Evolutionary conservation across 768 basidiomycete genomes (phyloP).

Genomic region (Amanita subjunquillea): DNA sequence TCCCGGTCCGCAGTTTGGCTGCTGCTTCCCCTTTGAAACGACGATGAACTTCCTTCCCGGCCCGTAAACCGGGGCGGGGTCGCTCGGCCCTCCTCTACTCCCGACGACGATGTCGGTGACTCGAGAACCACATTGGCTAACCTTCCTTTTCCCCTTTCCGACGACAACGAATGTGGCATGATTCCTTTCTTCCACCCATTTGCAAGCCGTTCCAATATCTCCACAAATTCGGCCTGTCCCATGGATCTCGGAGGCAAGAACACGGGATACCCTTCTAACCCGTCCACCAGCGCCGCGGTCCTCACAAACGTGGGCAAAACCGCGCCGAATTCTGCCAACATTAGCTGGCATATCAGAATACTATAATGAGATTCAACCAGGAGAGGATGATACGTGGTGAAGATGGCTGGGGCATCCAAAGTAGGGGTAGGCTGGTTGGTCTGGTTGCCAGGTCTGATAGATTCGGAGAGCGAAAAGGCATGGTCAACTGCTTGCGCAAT

Average conservation of each 20-base stretch:
- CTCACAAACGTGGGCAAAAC: constrained; percentile 57
- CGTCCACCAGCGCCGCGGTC: constrained; percentile 62
- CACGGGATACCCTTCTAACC: constrained; percentile 81
- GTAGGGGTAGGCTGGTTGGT: constrained; percentile 18
- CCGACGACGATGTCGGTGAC: constrained; percentile 17
- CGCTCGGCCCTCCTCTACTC: constrained; percentile 4
- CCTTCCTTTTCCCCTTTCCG: constrained; percentile 26
- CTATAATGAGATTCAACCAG: constrained; percentile 83
- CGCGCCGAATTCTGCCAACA: constrained; percentile 65
- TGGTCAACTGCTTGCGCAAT: constrained; percentile 48
- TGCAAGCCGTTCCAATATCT: constrained; percentile 74
- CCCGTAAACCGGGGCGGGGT: constrained; percentile 13
- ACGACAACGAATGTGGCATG: constrained; percentile 41
- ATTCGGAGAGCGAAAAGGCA: constrained; percentile 62
- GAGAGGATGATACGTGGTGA: constrained; percentile 86
- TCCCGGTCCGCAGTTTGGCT: background rate
- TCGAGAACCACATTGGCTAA: constrained; percentile 28
- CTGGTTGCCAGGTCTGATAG: constrained; percentile 52
- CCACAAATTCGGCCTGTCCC: constrained; percentile 85
- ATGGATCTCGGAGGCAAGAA: constrained; percentile 83
- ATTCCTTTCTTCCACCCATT: constrained; percentile 63
- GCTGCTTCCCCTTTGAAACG: background rate
- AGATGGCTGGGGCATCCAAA: constrained; percentile 44
- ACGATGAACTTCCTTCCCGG: constrained; percentile 10
- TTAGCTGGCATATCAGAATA: constrained; percentile 61